Base-by-base conservation (phyloP, 768 basidiomycete species). In the Hypholoma sublateritium region DNA sequence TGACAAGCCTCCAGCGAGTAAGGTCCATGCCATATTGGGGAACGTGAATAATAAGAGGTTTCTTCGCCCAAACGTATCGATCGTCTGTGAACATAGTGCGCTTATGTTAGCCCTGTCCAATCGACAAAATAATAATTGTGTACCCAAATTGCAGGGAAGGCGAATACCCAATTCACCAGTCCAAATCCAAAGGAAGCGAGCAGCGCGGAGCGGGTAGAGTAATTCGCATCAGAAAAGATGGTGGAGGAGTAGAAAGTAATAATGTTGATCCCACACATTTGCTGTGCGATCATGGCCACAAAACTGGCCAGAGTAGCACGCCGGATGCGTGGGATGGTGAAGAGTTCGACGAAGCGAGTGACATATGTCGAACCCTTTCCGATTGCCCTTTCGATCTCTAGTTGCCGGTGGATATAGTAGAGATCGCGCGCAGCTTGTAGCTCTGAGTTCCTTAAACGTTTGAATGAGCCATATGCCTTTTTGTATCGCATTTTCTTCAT, bases 191-290 rank as follows among this genome's bases (percentile, higher is more conserved):
- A 76, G 0, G 85, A 85, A 0, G 84, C 81, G 11, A 81, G 69
- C 21, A 93, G 74, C 0, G 89, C 82, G n/a, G 80, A 69, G 25
- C 74, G 75, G 17, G 77, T 65, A 5, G 69, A 72, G 67, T 83
- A 85, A 34, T 80, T 80, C 0, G 87, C 83, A 11, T 76, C 37
- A 5, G 74, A 59, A 70, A 93, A 92, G 69, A 93, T 80, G 37
- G 77, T 83, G 1, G 87, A 87, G 1, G 86, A 88, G 68, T 92
- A 92, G 74, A 89, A 93, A 3, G 89, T 86, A 64, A 72, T 72
- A 62, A 84, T 84, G 69, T 90, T 89, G 70, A 90, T 83, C 53
- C 88, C 88, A 65, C 87, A 88, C 76, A 90, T 86, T 70, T 91
- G 88, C 63, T 91, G 89, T 19, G 80, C 80, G 64, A 92, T 85